phyloP scores from a whole-genome alignment of 345 rosid species.

The Citrus maxima region DNA sequence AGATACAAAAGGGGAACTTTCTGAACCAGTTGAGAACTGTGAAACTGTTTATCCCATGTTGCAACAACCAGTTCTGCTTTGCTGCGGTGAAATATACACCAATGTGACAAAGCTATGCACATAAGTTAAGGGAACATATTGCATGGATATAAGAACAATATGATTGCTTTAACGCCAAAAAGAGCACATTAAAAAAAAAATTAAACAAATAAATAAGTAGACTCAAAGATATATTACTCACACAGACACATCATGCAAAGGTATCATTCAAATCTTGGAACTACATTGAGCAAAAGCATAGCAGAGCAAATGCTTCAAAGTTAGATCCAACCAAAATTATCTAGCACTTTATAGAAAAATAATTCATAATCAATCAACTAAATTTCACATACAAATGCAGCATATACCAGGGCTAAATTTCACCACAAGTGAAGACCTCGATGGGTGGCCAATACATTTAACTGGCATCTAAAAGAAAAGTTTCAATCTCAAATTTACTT shows the following conservation, averaged over 20 bases:
- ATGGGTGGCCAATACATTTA: not conserved
- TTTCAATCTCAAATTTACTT: not conserved
- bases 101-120: constrained; percentile 75
- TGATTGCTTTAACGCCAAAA: not conserved
- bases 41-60: constrained; percentile 97
- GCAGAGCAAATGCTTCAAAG: not conserved
- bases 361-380: not conserved
- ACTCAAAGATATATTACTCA: not conserved
- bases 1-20: constrained; percentile 91
- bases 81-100: constrained; percentile 90
- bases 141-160: not conserved
- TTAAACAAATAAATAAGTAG: not conserved
- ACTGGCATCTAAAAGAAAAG: not conserved
- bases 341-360: not conserved
- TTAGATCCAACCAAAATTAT: not conserved
- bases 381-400: not conserved
- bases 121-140: constrained; percentile 32
- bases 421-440: not conserved
- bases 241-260: not conserved
- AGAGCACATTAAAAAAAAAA: not conserved
- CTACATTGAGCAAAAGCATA: not conserved
- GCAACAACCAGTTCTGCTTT: constrained; percentile 79
- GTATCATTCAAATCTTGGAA: not conserved
- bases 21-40: constrained; percentile 59
- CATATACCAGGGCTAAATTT: not conserved